Base-by-base conservation (phyloP, 345 rosid genomes). In the Microcos paniculata region DNA sequence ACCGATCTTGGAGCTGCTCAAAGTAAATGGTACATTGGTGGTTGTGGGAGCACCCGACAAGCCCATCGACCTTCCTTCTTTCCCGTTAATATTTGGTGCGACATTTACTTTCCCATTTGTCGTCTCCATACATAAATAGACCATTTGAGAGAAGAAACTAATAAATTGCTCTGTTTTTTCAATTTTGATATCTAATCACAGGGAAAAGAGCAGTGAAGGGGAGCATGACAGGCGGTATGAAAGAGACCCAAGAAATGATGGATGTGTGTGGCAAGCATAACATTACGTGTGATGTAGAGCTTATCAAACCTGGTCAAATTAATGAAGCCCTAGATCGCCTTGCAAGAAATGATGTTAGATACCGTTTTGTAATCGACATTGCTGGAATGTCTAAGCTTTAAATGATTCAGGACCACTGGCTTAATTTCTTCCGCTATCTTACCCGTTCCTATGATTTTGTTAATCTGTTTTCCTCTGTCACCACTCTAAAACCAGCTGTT, bases 291-390 rank as follows among this genome's bases (percentile, higher is more conserved):
- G 89, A 88, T 58, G 28, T 87, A 26, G 94, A 88, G 56, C 71
- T 84, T 43, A 66, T 87, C 9, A 75, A 72, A 48, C 86, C 88
- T 0, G 80, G 83, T 45, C 52, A 77, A 16, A 87, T 87, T 40
- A 88, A 90, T 26, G 70, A 83, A 18, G 87, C 91, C 40, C 30
- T 86, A 67, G 87, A 82, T 21, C 87, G 90, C 9, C 88, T 90
- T 8, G 85, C 86, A 4, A 82, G 56, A 77, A 88, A 87, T 28
- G 91, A 88, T 61, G 91, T 90, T 24, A 75, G 90, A 28, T 90
- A 88, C 48, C 92, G 94, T 12, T 90, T 90, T 63, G 88, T 90
- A 19, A 88, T 88, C 55, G 92, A 90, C 78, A 81, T 88, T 56
- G 88, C 81, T 0, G 82, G 81, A 31, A 81, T 31, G 1, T 78